These are phyloP conservation scores for Passiflora organensis DNA, from an alignment of 345 rosid species.

Conservation along the genomic window DNA sequence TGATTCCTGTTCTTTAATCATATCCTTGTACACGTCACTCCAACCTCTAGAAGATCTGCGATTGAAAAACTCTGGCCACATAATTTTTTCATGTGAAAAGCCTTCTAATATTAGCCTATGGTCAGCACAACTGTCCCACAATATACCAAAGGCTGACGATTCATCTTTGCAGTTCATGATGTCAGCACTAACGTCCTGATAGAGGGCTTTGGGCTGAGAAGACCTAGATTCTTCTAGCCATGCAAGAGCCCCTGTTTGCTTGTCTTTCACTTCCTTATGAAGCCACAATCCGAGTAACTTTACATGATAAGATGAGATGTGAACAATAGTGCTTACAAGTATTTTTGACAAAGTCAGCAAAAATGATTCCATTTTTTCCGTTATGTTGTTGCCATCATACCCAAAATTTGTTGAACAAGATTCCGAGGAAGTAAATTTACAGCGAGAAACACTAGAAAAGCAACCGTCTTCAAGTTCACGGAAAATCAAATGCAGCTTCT, in stretches of 20 bases:
- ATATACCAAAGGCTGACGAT: conserved; percentile 32
- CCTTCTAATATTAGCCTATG: conserved; percentile 53
- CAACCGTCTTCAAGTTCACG: conserved; percentile 33
- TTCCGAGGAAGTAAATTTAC: conserved; percentile 24
- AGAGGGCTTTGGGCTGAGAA: conserved; percentile 35
- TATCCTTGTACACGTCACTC: conserved; percentile 43
- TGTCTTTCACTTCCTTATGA: conserved; percentile 50
- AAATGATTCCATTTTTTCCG: conserved; percentile 35
- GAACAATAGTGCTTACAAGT: conserved; percentile 38
- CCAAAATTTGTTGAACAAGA: conserved; percentile 27
- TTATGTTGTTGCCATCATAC: conserved; percentile 29
- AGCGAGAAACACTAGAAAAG: conserved; percentile 27
- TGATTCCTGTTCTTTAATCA: conserved; percentile 29
- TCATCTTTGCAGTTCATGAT: conserved; percentile 31
- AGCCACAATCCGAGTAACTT: conserved; percentile 47
- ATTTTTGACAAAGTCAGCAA: conserved; percentile 39
- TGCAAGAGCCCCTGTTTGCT: conserved; percentile 40
- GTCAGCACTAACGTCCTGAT: conserved; percentile 33
- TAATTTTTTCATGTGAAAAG: conserved; percentile 50
- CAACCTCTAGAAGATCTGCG: conserved; percentile 44
- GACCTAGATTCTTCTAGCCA: conserved; percentile 53
- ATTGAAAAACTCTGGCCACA: conserved; percentile 38
- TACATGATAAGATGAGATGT: conserved; percentile 65
- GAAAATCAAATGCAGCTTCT: conserved; percentile 42
- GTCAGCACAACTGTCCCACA: conserved; percentile 69